Conservation (phyloP, 208 protist species). For the Crithidia bombi region DNA sequence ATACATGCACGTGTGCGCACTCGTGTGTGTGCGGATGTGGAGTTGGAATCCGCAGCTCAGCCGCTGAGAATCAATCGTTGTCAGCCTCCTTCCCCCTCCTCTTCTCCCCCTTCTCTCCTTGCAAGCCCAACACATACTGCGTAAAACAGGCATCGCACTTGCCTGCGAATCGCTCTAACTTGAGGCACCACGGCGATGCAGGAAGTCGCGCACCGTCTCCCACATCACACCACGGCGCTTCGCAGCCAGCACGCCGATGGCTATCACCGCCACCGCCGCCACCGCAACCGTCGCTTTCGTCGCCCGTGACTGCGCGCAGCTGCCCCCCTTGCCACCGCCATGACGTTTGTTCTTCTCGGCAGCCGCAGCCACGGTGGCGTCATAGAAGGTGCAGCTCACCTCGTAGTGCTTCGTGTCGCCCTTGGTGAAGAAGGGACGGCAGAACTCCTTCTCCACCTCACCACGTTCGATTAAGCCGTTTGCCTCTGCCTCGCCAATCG, state of each 20-base stretch:
- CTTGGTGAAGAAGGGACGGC: conserved; percentile 44
- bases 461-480: conserved; percentile 19
- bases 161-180: not conserved
- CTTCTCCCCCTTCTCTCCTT: too few species aligned
- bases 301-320: not conserved
- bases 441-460: conserved; percentile 41
- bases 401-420: conserved; percentile 39
- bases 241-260: not conserved
- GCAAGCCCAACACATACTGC: too few species aligned
- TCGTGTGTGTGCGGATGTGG: too few species aligned
- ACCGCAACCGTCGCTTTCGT: not conserved
- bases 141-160: too few species aligned
- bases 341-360: conserved; percentile 10
- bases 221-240: conserved; percentile 6
- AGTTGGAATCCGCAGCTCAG: too few species aligned
- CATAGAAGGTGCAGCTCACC: conserved; percentile 32
- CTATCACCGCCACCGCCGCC: not conserved
- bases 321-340: not conserved
- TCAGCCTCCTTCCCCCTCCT: too few species aligned
- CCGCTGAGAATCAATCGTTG: too few species aligned
- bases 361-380: not conserved
- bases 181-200: not conserved
- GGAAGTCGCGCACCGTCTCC: not conserved
- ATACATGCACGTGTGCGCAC: too few species aligned
- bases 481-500: conserved; percentile 35